Conservation (phyloP, 352 stramenopile genomes). For the Globisporangium paroecandrum region DNA sequence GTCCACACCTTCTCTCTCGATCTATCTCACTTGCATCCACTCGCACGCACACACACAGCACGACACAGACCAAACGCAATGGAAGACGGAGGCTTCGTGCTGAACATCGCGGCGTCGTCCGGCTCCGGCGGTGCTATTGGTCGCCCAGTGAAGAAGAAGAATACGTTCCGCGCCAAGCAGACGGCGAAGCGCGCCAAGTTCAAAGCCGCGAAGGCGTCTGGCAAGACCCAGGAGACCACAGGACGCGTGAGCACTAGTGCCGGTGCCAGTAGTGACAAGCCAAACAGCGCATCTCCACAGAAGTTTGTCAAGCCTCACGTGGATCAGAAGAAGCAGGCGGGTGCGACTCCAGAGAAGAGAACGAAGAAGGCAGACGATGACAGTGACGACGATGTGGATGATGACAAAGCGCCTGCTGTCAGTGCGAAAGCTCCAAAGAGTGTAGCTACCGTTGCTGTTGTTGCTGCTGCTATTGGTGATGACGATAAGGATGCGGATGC, state of each 20-base stretch:
- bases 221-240: constrained; percentile 11
- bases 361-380: constrained; percentile 15
- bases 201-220: constrained; percentile 23
- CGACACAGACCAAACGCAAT: constrained; percentile 17
- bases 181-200: constrained; percentile 35
- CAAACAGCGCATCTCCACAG: constrained; percentile 6
- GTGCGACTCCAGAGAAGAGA: background rate
- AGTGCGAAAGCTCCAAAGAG: background rate
- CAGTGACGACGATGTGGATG: constrained; percentile 9
- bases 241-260: constrained; percentile 1
- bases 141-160: constrained; percentile 62
- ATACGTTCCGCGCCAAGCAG: constrained; percentile 75
- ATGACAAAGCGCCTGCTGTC: constrained; percentile 4
- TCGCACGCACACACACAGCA: background rate
- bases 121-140: constrained; percentile 19
- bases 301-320: constrained; percentile 4
- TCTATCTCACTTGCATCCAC: background rate
- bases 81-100: constrained; percentile 62
- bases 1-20: background rate
- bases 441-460: background rate
- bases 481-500: constrained; percentile 13
- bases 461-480: background rate
- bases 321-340: constrained; percentile 4
- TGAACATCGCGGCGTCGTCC: constrained; percentile 71
- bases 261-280: background rate